Base-by-base conservation (phyloP, 306 rosid genomes). In the Prunus dulcis region DNA sequence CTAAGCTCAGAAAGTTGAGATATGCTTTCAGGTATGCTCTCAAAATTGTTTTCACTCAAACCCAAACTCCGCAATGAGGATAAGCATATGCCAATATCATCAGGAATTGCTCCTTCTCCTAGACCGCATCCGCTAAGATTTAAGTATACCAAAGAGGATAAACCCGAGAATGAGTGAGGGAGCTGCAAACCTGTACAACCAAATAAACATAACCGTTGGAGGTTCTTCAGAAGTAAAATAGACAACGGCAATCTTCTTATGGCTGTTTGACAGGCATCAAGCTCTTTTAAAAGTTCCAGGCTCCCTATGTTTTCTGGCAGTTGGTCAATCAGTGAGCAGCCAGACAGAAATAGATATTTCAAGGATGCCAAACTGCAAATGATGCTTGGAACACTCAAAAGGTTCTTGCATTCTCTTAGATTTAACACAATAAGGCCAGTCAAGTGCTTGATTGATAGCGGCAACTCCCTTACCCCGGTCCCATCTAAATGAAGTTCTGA, bases 261-360 rank as follows among this genome's bases (percentile, higher is more conserved):
- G 28, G 68, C 45, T 8, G 74, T 76, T 52, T 27, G 20, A 56
- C 80, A 15, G 32, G 67, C 64, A 43, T 76, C 74, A 67, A 76
- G 67, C 74, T 22, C 50, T 67, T 76, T 1, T 46, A 66, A 53
- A 43, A 32, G 19, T 20, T 69, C 43, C n/a, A 76, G 30, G 30
- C 27, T 34, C 47, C 73, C 79, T 60, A 76, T 38, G 66, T 50
- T 76, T 4, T 67, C 46, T 17, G 78, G 71, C 17, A 74, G 30
- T 45, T 20, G 45, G 19, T 41, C 68, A 22, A 67, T 51, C 46
- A 18, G 20, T 0, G 60, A 43, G 28, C 74, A 55, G 10, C 60
- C 60, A 0, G 22, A 18, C 12, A 78, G 10, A 3, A 3, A 15
- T 20, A 78, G 72, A 15, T 1, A 2, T 43, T 71, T 14, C n/a